phyloP scores from a whole-genome alignment of 352 stramenopile species.

The Phytophthora citrophthora region DNA sequence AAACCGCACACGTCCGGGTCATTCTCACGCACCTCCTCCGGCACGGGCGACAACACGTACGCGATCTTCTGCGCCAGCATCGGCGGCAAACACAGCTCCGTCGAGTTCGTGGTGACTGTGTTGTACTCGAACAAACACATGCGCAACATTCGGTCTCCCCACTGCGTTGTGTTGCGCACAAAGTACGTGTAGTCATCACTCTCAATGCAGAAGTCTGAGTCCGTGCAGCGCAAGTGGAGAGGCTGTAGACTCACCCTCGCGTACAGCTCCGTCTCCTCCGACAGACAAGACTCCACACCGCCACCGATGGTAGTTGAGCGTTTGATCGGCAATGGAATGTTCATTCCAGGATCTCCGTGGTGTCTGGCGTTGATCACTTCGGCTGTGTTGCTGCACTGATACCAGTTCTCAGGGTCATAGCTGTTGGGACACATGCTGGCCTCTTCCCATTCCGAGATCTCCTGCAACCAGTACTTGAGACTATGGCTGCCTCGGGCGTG shows the following conservation, averaged over 20 bases:
- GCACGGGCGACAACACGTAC: slow-evolving; percentile 60
- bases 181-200: slow-evolving; percentile 59
- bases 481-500: slow-evolving; percentile 72
- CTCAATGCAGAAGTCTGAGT: slow-evolving; percentile 46
- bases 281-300: slow-evolving; percentile 60
- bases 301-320: slow-evolving; percentile 30
- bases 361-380: slow-evolving; percentile 49
- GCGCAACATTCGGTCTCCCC: slow-evolving; percentile 67
- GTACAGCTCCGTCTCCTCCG: slow-evolving; percentile 60
- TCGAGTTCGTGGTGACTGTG: slow-evolving; percentile 43
- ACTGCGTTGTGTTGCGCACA: slow-evolving; percentile 65
- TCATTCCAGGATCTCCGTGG: slow-evolving; percentile 36
- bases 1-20: slow-evolving; percentile 73
- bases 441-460: slow-evolving; percentile 76
- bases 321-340: slow-evolving; percentile 43
- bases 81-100: slow-evolving; percentile 66
- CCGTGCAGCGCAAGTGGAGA: slow-evolving; percentile 62
- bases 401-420: slow-evolving; percentile 77
- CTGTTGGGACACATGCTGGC: slow-evolving; percentile 75
- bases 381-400: slow-evolving; percentile 66
- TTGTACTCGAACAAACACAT: slow-evolving; percentile 83
- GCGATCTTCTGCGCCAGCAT: slow-evolving; percentile 63
- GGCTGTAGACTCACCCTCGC: slow-evolving; percentile 68
- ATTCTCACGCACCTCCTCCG: slow-evolving; percentile 58
- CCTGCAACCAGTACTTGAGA: slow-evolving; percentile 76